Base-by-base conservation (phyloP, 495 filamentous ascomycete species). In the Cercophora samala region DNA sequence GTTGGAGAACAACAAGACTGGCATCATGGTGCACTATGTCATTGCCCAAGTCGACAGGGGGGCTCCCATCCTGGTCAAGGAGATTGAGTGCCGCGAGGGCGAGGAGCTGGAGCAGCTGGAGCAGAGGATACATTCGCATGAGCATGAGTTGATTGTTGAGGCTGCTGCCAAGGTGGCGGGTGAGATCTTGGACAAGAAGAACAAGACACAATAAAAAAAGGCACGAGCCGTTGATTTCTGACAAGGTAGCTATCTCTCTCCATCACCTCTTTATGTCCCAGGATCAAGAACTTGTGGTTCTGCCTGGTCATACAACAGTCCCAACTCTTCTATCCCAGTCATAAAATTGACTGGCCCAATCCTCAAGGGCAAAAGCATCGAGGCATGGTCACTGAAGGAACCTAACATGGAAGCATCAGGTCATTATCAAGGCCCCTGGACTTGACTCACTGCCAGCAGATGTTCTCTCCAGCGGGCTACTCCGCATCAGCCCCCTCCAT, bases 11-110 rank as follows among this genome's bases (percentile, higher is more conserved):
- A 46, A 46, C 37, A 46, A 46, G 37, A 97, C 93, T 1, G 93
- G 93, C 1, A 88, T 95, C n/a, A 97, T 98, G 93, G 87, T 96
- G 3, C 93, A 97, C 77, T 88, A 92, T 73, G 92, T 97, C 58
- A 91, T 97, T 69, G 85, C 82, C 52, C 88, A 93, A 71, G 92
- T 96, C 53, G 93, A 97, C 77, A 85, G 88, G 74, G 93, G 93
- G 2, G 82, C 84, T 70, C 88, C 91, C 5, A 87, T 97, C 68
- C 75, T 93, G 63, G 85, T 89, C 13, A 76, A 81, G 68, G 89
- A 93, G 81, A 87, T 97, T 58, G 83, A 85, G 63, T 89, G 93
- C 69, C 80, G 78, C 58, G 83, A 87, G 65, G 89, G 87, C 17
- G 91, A 93, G 69, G 84, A 82, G 53, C 62, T 93, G 51, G 82